Evolutionary conservation across 176 grass and related monocot species (phyloP), one percentile per base, ranked within the genome.

Genomic region (Oryza punctata): DNA sequence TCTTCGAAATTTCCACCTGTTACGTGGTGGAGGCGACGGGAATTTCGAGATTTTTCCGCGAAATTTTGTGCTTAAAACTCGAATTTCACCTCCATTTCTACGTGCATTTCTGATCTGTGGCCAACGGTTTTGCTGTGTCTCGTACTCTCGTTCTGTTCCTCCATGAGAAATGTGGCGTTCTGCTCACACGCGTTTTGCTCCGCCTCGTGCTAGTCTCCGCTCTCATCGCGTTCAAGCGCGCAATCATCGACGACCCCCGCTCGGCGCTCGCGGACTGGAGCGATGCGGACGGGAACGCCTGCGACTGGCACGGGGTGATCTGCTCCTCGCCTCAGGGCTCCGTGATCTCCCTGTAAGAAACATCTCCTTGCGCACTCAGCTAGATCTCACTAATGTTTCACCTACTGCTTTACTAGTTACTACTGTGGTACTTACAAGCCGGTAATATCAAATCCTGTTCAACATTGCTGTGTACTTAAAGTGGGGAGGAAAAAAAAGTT

Each of bases 181-280:
- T 43, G 68, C 71, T 89, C 72, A 85, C 25, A 61, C 14, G 21
- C 19, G 8, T 43, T 76, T 43, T 33, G 44, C 46, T 81, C 6
- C 57, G 46, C 72, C 67, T 78, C 1, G 16, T 73, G 79, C 27
- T 46, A 98, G 93, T 78, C 69, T 82, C 76, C 69, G 85, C 83
- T 67, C 93, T 99, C 16, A 69, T 85, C 68, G 85, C 89, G 30
- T 96, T 99, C 81, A 96, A 89, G 76, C 83, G 80, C 60, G 87
- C 87, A 18, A 87, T 95, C 77, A 85, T 96, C 72, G 96, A 99
- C 38, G 96, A 96, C 71, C 96, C 96, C 72, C 68, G 64, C 30
- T 89, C 93, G 14, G 80, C 77, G 72, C 91, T 99, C 30, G 91
- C 96, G 26, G 96, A 99, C 78, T 99, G 96, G 96, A 91, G 67